phyloP scores from a whole-genome alignment of 176 grass and related monocot genomes.

The Eleusine indica region DNA sequence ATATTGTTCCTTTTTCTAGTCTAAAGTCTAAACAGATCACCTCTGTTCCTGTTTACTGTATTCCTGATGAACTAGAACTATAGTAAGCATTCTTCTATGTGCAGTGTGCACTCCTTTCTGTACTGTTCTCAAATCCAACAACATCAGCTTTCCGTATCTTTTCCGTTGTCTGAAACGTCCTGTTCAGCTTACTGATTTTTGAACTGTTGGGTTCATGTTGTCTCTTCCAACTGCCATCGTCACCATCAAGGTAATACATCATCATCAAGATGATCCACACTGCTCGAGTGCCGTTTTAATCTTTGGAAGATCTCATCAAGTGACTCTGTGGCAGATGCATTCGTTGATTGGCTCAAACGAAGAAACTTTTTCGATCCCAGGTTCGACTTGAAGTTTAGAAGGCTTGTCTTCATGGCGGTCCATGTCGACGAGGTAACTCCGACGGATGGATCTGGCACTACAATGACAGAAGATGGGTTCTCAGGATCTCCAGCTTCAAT shows the following conservation, averaged over 20 bases:
- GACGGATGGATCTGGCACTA: constrained; percentile 1
- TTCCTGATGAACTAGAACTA: no score
- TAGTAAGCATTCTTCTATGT: constrained; percentile 14
- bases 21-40: no score
- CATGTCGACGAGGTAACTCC: constrained; percentile 59
- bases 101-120: background rate
- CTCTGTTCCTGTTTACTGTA: no score
- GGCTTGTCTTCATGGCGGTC: constrained; percentile 59
- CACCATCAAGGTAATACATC: constrained; percentile 45
- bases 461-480: constrained; percentile 30
- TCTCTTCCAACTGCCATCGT: constrained; percentile 9
- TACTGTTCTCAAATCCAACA: background rate
- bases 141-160: background rate
- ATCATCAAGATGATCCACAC: constrained; percentile 46
- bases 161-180: constrained; percentile 5
- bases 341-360: constrained; percentile 39
- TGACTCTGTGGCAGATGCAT: constrained; percentile 42
- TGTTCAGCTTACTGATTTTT: background rate
- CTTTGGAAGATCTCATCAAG: constrained; percentile 88
- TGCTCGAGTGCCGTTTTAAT: constrained; percentile 59
- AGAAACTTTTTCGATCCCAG: constrained; percentile 56
- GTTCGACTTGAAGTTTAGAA: constrained; percentile 66
- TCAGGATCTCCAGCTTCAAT: constrained; percentile 41
- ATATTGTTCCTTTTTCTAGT: no score
- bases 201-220: constrained; percentile 12